phyloP scores from a whole-genome alignment of 139 green algal species.

The Mesostigma viride region DNA sequence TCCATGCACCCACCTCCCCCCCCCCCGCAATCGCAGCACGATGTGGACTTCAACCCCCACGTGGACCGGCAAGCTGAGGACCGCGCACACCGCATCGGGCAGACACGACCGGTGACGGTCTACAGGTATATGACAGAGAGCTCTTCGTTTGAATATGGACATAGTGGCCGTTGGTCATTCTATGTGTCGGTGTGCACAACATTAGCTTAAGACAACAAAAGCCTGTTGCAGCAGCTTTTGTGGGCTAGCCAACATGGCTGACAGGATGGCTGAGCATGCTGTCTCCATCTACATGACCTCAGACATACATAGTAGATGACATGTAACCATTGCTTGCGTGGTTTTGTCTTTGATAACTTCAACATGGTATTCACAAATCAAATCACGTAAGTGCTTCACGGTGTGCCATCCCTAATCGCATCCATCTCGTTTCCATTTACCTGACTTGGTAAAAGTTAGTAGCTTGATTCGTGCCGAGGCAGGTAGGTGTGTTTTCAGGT shows the following conservation, averaged over 20 bases:
- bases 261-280: background rate
- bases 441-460: no score
- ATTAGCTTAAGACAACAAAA: background rate
- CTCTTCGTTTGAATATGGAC: background rate
- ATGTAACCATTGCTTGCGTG: no score
- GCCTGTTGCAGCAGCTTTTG: background rate
- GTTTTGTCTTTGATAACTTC: no score
- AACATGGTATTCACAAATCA: no score
- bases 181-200: background rate
- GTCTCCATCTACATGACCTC: background rate
- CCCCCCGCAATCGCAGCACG: no score
- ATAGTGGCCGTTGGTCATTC: background rate
- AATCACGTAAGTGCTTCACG: no score
- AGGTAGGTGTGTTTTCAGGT: no score
- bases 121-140: constrained; percentile 37
- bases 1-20: no score
- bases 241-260: background rate
- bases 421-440: no score
- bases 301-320: background rate
- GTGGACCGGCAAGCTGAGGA: constrained; percentile 59
- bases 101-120: constrained; percentile 72
- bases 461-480: no score
- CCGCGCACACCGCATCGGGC: constrained; percentile 57
- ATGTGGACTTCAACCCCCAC: constrained; percentile 89
- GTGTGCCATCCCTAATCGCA: no score